Evolutionary conservation across 1,139 yeast genomes (phyloP), one percentile per base, ranked within the genome.

Genomic region (Taphrina wiesneri): DNA sequence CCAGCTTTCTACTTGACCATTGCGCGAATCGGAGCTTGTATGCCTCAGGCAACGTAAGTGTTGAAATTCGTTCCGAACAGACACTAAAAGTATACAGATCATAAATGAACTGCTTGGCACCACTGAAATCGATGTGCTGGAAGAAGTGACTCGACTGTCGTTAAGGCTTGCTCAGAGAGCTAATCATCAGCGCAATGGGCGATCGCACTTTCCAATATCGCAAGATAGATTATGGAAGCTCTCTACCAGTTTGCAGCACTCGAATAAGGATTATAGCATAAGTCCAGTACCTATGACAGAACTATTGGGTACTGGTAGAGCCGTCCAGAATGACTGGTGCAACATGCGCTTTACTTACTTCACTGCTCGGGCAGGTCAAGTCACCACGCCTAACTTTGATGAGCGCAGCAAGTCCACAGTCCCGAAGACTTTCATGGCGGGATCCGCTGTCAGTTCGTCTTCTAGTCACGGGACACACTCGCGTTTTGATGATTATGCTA

Each of bases 11-110:
- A 56, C 77, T 91, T 62, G 90, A 86, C 53, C 85, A 88, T 71
- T 87, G 95, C 69, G 80, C 86, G 26, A 86, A 86, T 72, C 81
- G 90, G 69, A 82, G 82, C 65, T 80, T 90, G 19, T 92, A 89
- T 75, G 62, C 60, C n/a, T 67, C 69, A 2, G 80, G 86, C 21
- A 86, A 87, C 67, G 80, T 60, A 49, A n/a, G 57, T 21, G 13
- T 4, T 17, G 23, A 17, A 9, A 25, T 19, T 7, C 19, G 23
- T 21, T 39, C 21, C 11, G 25, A 4, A 6, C 2, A n/a, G n/a
- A 17, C 56, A n/a, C 25, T 19, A 28, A 5, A 39, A 45, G 19
- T 19, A 2, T 19, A 9, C 19, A 60, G 64, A 36, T 87, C 63
- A 80, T 91, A 67, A 84, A 81, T 69, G 80, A 80, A 56, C 78